Conservation (phyloP, 116 monocot species). For the Iris pallida region DNA sequence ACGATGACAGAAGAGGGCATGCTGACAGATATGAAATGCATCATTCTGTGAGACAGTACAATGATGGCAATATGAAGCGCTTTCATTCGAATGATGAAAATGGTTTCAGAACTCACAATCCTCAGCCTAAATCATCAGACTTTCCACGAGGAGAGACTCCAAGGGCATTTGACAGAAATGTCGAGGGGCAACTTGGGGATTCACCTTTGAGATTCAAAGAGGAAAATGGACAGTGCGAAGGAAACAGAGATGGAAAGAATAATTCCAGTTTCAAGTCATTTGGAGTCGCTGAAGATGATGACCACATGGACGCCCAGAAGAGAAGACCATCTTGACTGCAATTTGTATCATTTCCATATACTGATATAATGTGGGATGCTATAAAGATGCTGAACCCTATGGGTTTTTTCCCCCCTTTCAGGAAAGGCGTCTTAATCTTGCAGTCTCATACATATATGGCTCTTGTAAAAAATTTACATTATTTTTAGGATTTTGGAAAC, state of each 20-base stretch:
- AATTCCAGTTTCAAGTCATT: constrained; percentile 26
- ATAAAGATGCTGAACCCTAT: constrained; percentile 17
- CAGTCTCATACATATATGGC: constrained; percentile 4
- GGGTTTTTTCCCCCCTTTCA: constrained; percentile 14
- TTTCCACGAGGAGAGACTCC: constrained; percentile 34
- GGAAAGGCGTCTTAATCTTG: constrained; percentile 15
- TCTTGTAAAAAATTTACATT: constrained; percentile 37
- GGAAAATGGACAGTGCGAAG: constrained; percentile 26
- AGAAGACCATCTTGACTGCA: constrained; percentile 19
- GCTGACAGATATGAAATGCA: constrained; percentile 29
- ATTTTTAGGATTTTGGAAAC: constrained; percentile 16
- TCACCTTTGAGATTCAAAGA: constrained; percentile 24
- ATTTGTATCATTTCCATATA: not conserved
- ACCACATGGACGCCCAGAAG: constrained; percentile 7
- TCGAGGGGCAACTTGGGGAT: constrained; percentile 22
- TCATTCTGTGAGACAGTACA: constrained; percentile 29
- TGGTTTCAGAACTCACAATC: constrained; percentile 23
- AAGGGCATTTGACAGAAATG: constrained; percentile 28
- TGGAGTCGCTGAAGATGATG: constrained; percentile 12
- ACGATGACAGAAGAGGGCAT: constrained; percentile 33
- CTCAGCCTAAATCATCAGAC: constrained; percentile 17
- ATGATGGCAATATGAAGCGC: constrained; percentile 25
- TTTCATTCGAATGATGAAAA: constrained; percentile 26
- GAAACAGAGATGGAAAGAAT: constrained; percentile 25
- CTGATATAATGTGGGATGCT: constrained; percentile 8